These are phyloP conservation scores for Geotrichum ghanense DNA, from an alignment of 805 yeast genomes.

Conservation along the genomic window DNA sequence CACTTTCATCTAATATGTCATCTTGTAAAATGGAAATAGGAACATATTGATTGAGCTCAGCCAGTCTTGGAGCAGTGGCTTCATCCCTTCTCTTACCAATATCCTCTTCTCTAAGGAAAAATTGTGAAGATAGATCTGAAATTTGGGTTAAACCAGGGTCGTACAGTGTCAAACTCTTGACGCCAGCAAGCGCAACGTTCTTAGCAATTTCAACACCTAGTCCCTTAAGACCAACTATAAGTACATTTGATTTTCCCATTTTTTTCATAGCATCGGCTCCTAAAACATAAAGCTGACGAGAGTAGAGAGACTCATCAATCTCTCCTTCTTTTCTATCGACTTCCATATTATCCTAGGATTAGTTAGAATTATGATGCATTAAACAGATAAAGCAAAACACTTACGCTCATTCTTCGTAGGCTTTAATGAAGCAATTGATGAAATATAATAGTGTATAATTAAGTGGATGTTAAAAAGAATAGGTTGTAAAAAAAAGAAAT, in stretches of 20 bases:
- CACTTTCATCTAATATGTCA: conserved; percentile 40
- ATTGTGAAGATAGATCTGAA: conserved; percentile 78
- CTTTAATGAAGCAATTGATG: conserved; percentile 1
- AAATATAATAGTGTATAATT: background rate
- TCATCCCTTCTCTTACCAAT: conserved; percentile 70
- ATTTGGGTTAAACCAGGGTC: conserved; percentile 64
- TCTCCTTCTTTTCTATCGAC: conserved; percentile 14
- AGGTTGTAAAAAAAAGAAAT: background rate
- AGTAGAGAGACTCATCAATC: conserved; percentile 90
- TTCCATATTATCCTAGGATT: conserved; percentile 3
- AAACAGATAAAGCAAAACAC: background rate
- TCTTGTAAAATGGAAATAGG: conserved; percentile 58
- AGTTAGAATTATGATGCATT: background rate
- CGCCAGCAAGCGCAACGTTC: conserved; percentile 95
- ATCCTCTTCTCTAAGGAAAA: conserved; percentile 61
- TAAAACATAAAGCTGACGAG: conserved; percentile 87
- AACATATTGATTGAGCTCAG: conserved; percentile 83
- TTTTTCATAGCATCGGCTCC: conserved; percentile 98
- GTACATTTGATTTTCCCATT: conserved; percentile 90
- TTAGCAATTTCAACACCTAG: conserved; percentile 94
- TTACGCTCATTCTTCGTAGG: background rate
- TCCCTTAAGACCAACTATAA: conserved; percentile 83
- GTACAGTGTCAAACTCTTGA: conserved; percentile 74
- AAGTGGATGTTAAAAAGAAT: conserved; percentile 1
- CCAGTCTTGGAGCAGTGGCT: conserved; percentile 53